These are phyloP conservation scores for Pleomassaria siparia DNA, from an alignment of 2,329 filamentous ascomycete genomes.

Conservation along the genomic window DNA sequence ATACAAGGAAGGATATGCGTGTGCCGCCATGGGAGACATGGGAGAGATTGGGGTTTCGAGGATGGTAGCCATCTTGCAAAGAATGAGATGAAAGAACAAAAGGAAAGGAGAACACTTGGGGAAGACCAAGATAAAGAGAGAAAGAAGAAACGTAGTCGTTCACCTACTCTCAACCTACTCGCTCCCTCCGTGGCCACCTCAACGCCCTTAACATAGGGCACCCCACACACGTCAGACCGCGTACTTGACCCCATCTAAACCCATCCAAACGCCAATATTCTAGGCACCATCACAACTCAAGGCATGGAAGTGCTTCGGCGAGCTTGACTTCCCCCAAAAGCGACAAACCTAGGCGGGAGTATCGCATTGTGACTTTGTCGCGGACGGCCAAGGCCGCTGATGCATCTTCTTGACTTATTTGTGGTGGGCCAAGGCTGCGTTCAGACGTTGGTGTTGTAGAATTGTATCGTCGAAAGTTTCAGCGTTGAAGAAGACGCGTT, in stretches of 20 bases:
- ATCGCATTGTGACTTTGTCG: constrained; percentile 5
- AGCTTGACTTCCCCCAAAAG: background rate
- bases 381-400: constrained; percentile 8
- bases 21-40: constrained; percentile 7
- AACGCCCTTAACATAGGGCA: background rate
- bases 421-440: constrained; percentile 11
- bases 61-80: constrained; percentile 17
- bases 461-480: constrained; percentile 17
- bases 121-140: background rate
- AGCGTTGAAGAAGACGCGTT: constrained; percentile 1
- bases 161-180: background rate
- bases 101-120: background rate
- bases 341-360: no score
- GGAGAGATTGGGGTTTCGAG: constrained; percentile 9
- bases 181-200: background rate
- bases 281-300: constrained; percentile 9
- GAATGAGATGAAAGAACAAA: background rate
- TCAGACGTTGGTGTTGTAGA: constrained; percentile 28
- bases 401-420: constrained; percentile 5
- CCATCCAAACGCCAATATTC: constrained; percentile 20
- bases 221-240: background rate
- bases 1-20: constrained; percentile 12
- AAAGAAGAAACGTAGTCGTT: constrained; percentile 3
- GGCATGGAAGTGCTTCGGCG: background rate
- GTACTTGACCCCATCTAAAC: no score